Conservation (phyloP, 2,329 filamentous ascomycete species). For the Capronia coronata region DNA sequence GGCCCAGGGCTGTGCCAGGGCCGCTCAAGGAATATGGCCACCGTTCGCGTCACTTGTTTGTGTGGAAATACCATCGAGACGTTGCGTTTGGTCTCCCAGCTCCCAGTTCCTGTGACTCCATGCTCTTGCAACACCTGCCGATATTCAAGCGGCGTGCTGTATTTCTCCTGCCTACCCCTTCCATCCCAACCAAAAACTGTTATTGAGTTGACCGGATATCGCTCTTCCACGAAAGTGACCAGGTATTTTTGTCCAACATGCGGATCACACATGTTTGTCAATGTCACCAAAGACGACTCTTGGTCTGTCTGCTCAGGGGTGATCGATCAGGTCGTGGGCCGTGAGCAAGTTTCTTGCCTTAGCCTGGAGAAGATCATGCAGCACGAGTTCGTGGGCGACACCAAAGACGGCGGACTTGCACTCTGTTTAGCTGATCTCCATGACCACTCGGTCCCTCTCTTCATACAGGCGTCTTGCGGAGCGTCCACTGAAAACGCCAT, state of each 20-base stretch:
- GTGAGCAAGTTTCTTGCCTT: conserved; percentile 18
- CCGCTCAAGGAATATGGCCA: conserved; percentile 9
- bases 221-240: conserved; percentile 38
- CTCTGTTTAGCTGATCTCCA: conserved; percentile 22
- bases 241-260: conserved; percentile 26
- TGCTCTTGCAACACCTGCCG: conserved; percentile 51
- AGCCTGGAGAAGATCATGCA: conserved; percentile 23
- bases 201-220: conserved; percentile 39
- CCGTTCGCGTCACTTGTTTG: conserved; percentile 20
- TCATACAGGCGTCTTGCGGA: conserved; percentile 10
- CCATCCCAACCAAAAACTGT: conserved; percentile 34
- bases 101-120: conserved; percentile 30
- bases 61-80: conserved; percentile 22
- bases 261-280: conserved; percentile 31
- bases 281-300: conserved; percentile 27
- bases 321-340: conserved; percentile 18
- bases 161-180: conserved; percentile 40
- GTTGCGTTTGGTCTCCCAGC: conserved; percentile 12
- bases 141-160: conserved; percentile 43
- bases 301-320: conserved; percentile 26
- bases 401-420: conserved; percentile 26
- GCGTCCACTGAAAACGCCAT: neutral
- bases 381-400: conserved; percentile 27
- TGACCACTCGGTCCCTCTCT: conserved; percentile 32
- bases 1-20: neutral